Percentiles rank a stretch among this genome's conserved stretches.
phyloP scores from a whole-genome alignment of 306 rosid species.

The Canavalia gladiata region DNA sequence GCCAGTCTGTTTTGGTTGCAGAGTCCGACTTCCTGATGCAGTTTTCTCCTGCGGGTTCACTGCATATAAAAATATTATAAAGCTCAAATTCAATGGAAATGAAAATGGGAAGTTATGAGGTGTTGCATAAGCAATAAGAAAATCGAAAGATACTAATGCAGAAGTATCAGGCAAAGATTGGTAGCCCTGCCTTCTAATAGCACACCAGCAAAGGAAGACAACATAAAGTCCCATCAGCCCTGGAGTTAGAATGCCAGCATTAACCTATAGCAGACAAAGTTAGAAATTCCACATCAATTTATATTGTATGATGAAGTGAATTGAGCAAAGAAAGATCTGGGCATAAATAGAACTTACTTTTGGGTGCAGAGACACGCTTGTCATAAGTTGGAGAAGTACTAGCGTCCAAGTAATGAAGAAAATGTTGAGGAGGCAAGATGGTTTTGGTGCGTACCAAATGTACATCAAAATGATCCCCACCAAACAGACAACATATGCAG shows the following conservation, averaged over 20 bases:
- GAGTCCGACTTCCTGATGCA: slow-evolving; percentile 77
- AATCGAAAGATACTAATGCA: slow-evolving; percentile 29
- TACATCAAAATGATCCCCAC: slow-evolving; percentile 95
- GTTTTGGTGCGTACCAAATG: slow-evolving; percentile 98
- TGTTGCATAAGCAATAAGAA: slow-evolving; percentile 24
- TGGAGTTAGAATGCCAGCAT: slow-evolving; percentile 89
- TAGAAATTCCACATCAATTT: slow-evolving; percentile 34
- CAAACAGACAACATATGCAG: slow-evolving; percentile 83
- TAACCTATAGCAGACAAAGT: slow-evolving; percentile 70
- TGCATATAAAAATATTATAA: slow-evolving; percentile 49
- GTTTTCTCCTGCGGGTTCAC: slow-evolving; percentile 85
- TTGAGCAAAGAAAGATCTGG: slow-evolving; percentile 8
- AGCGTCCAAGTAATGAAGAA: slow-evolving; percentile 95
- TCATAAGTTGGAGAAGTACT: slow-evolving; percentile 95
- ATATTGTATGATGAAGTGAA: slow-evolving; percentile 35
- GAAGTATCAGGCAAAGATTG: slow-evolving; percentile 19
- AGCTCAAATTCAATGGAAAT: slow-evolving; percentile 37
- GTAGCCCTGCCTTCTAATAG: slow-evolving; percentile 83
- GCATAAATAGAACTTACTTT: slow-evolving; percentile 64
- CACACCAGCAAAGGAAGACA: slow-evolving; percentile 97
- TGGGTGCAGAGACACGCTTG: slow-evolving; percentile 97
- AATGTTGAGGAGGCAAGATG: slow-evolving; percentile 96
- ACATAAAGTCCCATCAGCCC: slow-evolving; percentile 98
- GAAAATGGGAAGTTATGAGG: slow-evolving; percentile 30
- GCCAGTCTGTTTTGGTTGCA: slow-evolving; percentile 85